phyloP scores from a whole-genome alignment of 805 yeast genomes.

The Tetrapisispora arboricola region DNA sequence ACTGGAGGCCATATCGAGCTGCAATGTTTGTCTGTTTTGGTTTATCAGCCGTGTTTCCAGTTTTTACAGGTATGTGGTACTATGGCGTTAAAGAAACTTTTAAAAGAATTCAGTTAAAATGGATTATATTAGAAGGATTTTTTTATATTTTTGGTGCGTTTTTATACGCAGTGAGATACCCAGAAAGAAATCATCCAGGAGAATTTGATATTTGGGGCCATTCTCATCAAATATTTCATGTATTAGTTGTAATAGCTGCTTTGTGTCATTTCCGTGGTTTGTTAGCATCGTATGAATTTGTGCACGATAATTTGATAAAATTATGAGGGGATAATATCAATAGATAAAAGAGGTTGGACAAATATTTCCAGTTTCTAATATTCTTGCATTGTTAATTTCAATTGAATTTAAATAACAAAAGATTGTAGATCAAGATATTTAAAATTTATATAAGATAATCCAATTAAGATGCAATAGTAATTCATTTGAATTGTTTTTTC shows the following conservation, averaged over 20 bases:
- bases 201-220: slow-evolving; percentile 61
- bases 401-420: too few relatives aligned
- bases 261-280: slow-evolving; percentile 61
- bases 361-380: too few relatives aligned
- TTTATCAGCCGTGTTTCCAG: slow-evolving; percentile 63
- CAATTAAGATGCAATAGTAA: too few relatives aligned
- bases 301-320: slow-evolving; percentile 28
- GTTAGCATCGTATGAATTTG: slow-evolving; percentile 42
- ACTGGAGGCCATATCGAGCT: slow-evolving; percentile 71
- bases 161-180: slow-evolving; percentile 67
- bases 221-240: slow-evolving; percentile 78
- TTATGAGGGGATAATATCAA: neutral
- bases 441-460: too few relatives aligned
- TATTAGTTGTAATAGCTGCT: slow-evolving; percentile 69
- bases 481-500: too few relatives aligned
- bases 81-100: slow-evolving; percentile 44
- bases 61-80: slow-evolving; percentile 39
- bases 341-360: neutral
- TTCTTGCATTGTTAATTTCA: too few relatives aligned
- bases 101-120: slow-evolving; percentile 44
- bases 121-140: slow-evolving; percentile 60
- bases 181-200: slow-evolving; percentile 62
- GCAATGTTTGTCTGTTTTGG: slow-evolving; percentile 74
- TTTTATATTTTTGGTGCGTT: slow-evolving; percentile 73
- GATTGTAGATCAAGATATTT: too few relatives aligned